A percentile compares a stretch with the other conserved stretches of the same genome.
These are phyloP conservation scores for Circinella umbellata DNA, from an alignment of 371 early-diverging fungal species.

Conservation along the genomic window DNA sequence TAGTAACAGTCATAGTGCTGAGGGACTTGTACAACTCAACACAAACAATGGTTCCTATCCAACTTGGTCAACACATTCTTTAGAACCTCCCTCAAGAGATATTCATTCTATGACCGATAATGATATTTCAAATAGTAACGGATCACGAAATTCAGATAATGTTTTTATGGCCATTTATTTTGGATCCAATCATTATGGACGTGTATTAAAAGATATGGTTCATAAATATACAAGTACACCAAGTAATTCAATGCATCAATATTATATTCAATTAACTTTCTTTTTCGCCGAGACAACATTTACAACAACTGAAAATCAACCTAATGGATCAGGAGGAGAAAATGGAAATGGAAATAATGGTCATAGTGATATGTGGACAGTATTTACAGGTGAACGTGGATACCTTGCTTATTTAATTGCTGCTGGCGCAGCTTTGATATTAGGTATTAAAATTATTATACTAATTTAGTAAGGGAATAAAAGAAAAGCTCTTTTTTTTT, in stretches of 20 bases:
- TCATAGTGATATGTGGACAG: conserved; percentile 2
- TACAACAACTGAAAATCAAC: background rate
- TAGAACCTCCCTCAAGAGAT: conserved; percentile 29
- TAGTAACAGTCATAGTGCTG: too few relatives aligned
- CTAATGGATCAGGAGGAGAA: background rate
- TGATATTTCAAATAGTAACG: conserved; percentile 11
- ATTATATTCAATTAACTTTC: conserved; percentile 16
- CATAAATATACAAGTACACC: conserved; percentile 5
- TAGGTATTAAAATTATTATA: conserved; percentile 32
- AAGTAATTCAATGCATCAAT: background rate
- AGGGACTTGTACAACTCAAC: background rate
- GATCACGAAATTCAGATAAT: background rate
- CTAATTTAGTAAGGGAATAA: background rate
- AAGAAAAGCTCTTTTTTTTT: too few relatives aligned
- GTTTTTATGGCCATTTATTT: conserved; percentile 39
- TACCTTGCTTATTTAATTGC: conserved; percentile 50
- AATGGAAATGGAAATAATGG: background rate
- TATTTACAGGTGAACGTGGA: conserved; percentile 27
- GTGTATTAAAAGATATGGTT: conserved; percentile 4
- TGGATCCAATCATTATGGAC: conserved; percentile 31
- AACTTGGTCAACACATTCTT: conserved; percentile 11
- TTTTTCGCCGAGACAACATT: conserved; percentile 15
- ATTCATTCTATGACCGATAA: conserved; percentile 43
- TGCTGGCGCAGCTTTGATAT: conserved; percentile 34
- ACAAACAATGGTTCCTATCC: conserved; percentile 30